phyloP scores from a whole-genome alignment of 345 rosid genomes.

The Eucalyptus erythrocorys region DNA sequence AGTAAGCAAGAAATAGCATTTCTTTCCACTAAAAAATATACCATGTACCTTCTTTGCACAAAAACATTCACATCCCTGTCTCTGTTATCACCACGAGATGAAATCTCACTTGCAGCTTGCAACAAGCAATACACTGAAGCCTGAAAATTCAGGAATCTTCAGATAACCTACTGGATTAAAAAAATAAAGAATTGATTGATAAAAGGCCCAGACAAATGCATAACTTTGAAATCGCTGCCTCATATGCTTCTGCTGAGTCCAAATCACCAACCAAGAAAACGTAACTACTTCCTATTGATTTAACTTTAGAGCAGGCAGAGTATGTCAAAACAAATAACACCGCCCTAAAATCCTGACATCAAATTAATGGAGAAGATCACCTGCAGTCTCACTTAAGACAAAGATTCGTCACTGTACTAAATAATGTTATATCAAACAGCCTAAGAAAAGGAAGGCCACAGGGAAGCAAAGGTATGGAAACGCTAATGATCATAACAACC shows the following conservation, averaged over 20 bases:
- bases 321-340: background rate
- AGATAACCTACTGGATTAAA: conserved; percentile 2
- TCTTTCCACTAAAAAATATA: background rate
- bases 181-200: background rate
- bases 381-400: background rate
- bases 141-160: conserved; percentile 35
- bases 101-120: conserved; percentile 86
- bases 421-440: background rate
- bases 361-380: background rate
- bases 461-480: background rate
- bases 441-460: background rate
- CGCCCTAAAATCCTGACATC: background rate
- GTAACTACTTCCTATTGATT: background rate
- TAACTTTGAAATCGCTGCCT: background rate
- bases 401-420: background rate
- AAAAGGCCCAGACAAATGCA: background rate
- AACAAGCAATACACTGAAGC: conserved; percentile 73
- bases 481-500: background rate
- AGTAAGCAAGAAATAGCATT: background rate
- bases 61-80: conserved; percentile 65
- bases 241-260: background rate
- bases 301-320: background rate
- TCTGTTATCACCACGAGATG: conserved; percentile 64
- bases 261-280: background rate
- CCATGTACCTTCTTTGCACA: conserved; percentile 68